Conservation (phyloP, 768 basidiomycete species). For the Amanita exitialis region DNA sequence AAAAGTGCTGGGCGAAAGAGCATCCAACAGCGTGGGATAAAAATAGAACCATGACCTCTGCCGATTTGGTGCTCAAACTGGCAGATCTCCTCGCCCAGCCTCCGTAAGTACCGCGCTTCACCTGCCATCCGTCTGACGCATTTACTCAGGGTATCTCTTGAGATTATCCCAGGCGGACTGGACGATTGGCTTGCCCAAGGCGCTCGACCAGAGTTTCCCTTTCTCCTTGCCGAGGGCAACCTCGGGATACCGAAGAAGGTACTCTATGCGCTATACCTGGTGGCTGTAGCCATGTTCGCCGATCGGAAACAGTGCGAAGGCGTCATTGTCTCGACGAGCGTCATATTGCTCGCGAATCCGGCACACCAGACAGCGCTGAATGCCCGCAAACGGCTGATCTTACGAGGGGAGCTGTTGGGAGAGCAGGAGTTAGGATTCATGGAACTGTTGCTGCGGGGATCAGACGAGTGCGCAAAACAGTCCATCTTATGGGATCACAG, state of each 20-base stretch:
- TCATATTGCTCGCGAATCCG: slow-evolving; percentile 58
- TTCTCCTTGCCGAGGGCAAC: slow-evolving; percentile 45
- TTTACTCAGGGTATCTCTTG: slow-evolving; percentile 34
- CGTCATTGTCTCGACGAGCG: slow-evolving; percentile 25
- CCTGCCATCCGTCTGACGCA: background rate
- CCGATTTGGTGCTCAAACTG: slow-evolving; percentile 11
- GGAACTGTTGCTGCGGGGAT: slow-evolving; percentile 36
- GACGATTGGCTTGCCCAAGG: slow-evolving; percentile 29
- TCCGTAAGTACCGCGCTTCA: background rate
- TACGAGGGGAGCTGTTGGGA: slow-evolving; percentile 22
- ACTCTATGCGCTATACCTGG: slow-evolving; percentile 41
- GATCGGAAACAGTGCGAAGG: slow-evolving; percentile 6
- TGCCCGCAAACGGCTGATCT: slow-evolving; percentile 42
- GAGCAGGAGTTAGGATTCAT: slow-evolving; percentile 38
- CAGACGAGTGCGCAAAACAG: slow-evolving; percentile 50
- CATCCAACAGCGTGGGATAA: background rate
- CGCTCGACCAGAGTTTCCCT: slow-evolving; percentile 29
- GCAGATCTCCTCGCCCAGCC: slow-evolving; percentile 17
- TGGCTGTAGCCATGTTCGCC: slow-evolving; percentile 27
- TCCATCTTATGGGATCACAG: slow-evolving; percentile 65
- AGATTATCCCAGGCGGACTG: slow-evolving; percentile 52
- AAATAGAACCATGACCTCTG: background rate
- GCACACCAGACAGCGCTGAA: slow-evolving; percentile 64
- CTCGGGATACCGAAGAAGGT: slow-evolving; percentile 57
- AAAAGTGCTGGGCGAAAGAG: background rate